Conservation (phyloP, 202 grass and related monocot genomes). For the Digitaria exilis region DNA sequence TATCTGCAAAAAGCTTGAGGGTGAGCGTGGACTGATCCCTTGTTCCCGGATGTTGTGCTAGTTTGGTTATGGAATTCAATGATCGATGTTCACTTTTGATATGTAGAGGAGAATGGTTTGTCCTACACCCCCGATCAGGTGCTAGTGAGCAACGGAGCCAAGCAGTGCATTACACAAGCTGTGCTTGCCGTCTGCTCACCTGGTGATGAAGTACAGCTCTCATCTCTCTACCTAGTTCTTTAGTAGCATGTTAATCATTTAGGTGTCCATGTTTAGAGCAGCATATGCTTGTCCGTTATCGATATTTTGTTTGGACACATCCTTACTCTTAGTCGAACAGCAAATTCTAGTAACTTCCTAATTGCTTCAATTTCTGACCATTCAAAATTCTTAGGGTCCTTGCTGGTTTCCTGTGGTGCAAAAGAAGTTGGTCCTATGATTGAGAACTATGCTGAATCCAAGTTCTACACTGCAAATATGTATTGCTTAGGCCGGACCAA, state of each 20-base stretch:
- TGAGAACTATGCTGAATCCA: neutral
- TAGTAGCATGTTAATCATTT: neutral
- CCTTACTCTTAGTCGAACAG: neutral
- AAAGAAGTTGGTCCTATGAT: neutral
- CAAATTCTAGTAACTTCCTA: constrained; percentile 2
- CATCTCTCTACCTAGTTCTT: constrained; percentile 9
- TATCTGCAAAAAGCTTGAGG: constrained; percentile 85
- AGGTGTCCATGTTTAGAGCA: neutral
- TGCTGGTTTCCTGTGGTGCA: neutral
- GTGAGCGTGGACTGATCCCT: constrained; percentile 25
- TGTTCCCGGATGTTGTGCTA: neutral
- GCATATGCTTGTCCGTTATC: constrained; percentile 7
- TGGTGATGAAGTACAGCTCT: constrained; percentile 75
- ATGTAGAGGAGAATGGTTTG: constrained; percentile 80
- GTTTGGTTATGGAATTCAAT: neutral
- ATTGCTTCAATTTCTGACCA: neutral
- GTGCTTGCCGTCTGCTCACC: constrained; percentile 83
- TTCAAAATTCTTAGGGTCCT: neutral
- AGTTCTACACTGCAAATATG: neutral
- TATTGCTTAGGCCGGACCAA: neutral
- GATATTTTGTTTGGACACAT: neutral
- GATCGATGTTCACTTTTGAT: constrained; percentile 9
- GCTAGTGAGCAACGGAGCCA: constrained; percentile 88
- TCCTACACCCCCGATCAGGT: constrained; percentile 75
- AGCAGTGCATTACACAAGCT: constrained; percentile 81